phyloP scores from a whole-genome alignment of 2,329 filamentous ascomycete species.

The Raffaelea arxii region DNA sequence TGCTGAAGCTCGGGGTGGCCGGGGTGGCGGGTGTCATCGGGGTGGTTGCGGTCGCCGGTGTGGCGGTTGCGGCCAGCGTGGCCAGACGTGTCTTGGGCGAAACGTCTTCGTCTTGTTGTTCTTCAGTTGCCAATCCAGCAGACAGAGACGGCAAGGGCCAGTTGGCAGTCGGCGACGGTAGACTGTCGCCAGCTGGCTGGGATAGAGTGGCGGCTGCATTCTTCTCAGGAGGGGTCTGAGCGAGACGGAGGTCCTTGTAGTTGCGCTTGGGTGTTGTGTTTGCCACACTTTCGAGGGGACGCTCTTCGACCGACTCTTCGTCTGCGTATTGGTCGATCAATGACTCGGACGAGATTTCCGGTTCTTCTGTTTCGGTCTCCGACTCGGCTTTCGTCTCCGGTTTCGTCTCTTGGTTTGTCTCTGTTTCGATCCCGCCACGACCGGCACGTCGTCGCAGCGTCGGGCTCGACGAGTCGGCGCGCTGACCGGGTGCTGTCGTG shows the following conservation, averaged over 20 bases:
- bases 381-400: background rate
- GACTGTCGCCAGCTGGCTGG: background rate
- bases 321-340: background rate
- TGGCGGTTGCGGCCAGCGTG: too few species aligned
- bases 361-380: background rate
- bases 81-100: background rate
- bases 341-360: background rate
- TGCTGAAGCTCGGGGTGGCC: background rate
- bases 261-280: background rate
- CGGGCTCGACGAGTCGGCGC: background rate
- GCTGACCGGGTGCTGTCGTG: too few species aligned
- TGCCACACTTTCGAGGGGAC: background rate
- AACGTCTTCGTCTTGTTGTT: background rate
- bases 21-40: background rate
- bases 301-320: background rate
- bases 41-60: background rate
- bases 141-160: slow-evolving; percentile 12
- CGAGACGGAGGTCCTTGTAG: background rate
- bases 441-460: too few species aligned
- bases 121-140: background rate
- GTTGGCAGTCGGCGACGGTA: slow-evolving; percentile 9
- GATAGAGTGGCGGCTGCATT: background rate
- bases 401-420: too few species aligned
- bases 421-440: too few species aligned
- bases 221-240: background rate